A percentile compares a stretch with the other conserved stretches of the same genome.
Evolutionary conservation across 1,284 basidiomycete species (phyloP).

Genomic region (Sporisorium graminicola): DNA sequence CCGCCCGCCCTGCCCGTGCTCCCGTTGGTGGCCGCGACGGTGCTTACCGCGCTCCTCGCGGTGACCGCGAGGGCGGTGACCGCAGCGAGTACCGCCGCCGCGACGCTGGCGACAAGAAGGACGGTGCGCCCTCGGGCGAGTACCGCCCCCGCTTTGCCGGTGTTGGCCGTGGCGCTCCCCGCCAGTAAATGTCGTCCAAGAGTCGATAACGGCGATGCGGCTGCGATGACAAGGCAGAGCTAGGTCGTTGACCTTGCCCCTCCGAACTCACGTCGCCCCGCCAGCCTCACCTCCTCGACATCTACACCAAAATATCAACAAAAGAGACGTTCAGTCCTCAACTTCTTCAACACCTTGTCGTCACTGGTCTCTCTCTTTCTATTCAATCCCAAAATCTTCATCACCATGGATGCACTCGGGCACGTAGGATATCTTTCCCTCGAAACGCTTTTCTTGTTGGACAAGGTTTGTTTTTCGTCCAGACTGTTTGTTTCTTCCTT

Average conservation of each 20-base stretch:
- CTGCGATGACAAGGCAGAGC: too few relatives aligned
- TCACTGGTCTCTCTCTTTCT: slow-evolving; percentile 21
- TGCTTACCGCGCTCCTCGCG: slow-evolving; percentile 64
- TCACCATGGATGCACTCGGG: slow-evolving; percentile 31
- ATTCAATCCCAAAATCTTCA: slow-evolving; percentile 5
- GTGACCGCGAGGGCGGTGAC: slow-evolving; percentile 66
- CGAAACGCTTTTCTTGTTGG: neutral
- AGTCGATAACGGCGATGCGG: too few relatives aligned
- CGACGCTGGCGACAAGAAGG: slow-evolving; percentile 67
- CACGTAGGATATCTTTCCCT: slow-evolving; percentile 35
- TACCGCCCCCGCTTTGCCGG: slow-evolving; percentile 69
- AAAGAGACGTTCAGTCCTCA: slow-evolving; percentile 38
- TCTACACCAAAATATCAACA: slow-evolving; percentile 1
- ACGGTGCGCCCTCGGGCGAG: slow-evolving; percentile 64
- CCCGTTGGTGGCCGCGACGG: slow-evolving; percentile 63
- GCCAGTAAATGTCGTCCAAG: slow-evolving; percentile 65
- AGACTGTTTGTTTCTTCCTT: slow-evolving; percentile 29
- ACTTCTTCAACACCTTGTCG: neutral
- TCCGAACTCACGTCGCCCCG: neutral
- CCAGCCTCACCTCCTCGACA: neutral
- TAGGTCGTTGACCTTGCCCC: too few relatives aligned
- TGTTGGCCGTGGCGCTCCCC: slow-evolving; percentile 65
- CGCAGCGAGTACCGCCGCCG: slow-evolving; percentile 68
- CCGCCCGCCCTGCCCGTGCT: slow-evolving; percentile 66
- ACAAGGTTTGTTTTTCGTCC: neutral